Conservation (phyloP, 2,329 filamentous ascomycete genomes). For the Myrmaecium sp. region DNA sequence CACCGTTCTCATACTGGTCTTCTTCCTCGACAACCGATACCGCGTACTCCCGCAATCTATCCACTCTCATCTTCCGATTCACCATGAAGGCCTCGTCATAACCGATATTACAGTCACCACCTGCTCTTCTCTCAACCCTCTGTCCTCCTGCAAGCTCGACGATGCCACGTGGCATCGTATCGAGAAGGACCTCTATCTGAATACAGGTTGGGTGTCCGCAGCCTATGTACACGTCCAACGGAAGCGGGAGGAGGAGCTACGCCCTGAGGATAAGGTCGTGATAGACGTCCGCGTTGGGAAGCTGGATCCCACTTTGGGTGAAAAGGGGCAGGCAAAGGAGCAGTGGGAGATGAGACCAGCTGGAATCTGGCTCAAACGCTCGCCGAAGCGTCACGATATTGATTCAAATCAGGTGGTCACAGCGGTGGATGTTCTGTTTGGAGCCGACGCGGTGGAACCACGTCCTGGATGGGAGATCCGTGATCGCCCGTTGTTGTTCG, state of each 20-base stretch:
- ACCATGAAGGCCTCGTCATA: conserved; percentile 69
- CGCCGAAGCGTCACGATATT: conserved; percentile 52
- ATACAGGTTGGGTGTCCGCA: conserved; percentile 52
- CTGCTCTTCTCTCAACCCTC: conserved; percentile 57
- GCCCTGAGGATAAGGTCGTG: conserved; percentile 57
- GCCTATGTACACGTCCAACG: conserved; percentile 71
- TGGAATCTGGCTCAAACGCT: conserved; percentile 70
- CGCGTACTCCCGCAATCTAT: conserved; percentile 70
- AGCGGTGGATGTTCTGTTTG: conserved; percentile 72
- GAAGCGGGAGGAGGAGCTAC: conserved; percentile 73
- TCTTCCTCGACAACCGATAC: conserved; percentile 79
- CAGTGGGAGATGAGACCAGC: conserved; percentile 63
- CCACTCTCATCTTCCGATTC: conserved; percentile 66
- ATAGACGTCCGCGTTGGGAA: conserved; percentile 62
- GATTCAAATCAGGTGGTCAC: conserved; percentile 63
- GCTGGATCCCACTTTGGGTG: conserved; percentile 45
- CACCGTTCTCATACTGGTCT: conserved; percentile 49
- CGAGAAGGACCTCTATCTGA: conserved; percentile 78
- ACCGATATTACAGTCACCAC: conserved; percentile 68
- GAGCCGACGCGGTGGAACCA: conserved; percentile 80
- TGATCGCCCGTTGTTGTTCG: conserved; percentile 56
- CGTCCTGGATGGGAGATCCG: conserved; percentile 70
- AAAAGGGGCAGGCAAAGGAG: conserved; percentile 39
- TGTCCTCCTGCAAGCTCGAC: conserved; percentile 63
- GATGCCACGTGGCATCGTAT: conserved; percentile 60